Base-by-base conservation (phyloP, 1,139 yeast species). In the Protomyces lactucae-debilis region DNA sequence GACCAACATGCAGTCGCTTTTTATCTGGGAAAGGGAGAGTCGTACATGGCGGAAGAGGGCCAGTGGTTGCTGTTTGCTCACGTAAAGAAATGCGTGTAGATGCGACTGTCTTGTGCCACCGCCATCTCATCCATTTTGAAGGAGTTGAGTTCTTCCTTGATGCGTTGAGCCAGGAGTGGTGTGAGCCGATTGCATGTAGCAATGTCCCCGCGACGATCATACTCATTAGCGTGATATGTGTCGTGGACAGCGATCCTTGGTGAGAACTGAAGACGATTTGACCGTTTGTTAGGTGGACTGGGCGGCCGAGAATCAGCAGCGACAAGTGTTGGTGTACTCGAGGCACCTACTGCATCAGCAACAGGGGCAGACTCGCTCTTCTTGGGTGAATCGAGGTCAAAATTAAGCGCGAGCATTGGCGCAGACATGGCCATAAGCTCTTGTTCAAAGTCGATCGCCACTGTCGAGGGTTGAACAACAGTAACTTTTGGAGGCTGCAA, bases 141-240 rank as follows among this genome's bases (percentile, higher is more conserved):
- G 66, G 80, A 81, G 75, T 93, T 92, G 73, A 93, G 79, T 75
- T 93, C 98, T 60, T 87, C 90, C 76, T 86, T 87, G 72, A 93
- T 90, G 76, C 85, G 85, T 75, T 88, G 93, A 0, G 97, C 98
- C 73, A 92, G 78, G 64, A 82, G 79, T 3, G 98, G 97, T 0
- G 97, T 92, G 75, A 92, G 79, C 73, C 87, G 91, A 75, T 92
- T 91, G 77, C 98, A 92, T 1, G 98, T 91, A 3, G 96, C 96
- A 53, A 87, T 81, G 69, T 91, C 98, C 0, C 98, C 97, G 69
- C 87, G 91, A 71, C 99, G 84, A 74, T 93, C 98, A 74, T 93
- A 93, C 70, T 89, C 97, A 18, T 83, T 85, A 56, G 87, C 86
- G 67, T 87, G 83, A 74, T 88, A 91, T 0, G 97, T 93, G 68